These are phyloP conservation scores for Citrus mangshanensis DNA, from an alignment of 345 rosid species.

Conservation along the genomic window DNA sequence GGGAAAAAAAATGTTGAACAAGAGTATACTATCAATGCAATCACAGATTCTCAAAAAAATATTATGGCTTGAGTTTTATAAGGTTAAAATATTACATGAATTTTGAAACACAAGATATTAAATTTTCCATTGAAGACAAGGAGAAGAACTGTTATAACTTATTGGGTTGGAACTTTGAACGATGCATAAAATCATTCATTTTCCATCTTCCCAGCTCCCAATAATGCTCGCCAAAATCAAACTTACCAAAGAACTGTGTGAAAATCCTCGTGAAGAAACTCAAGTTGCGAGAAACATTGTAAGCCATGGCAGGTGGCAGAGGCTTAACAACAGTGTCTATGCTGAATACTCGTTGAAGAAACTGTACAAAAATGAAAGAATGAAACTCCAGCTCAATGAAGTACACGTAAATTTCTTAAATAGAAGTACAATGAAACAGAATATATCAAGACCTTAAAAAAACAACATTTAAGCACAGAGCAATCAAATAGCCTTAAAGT, in stretches of 20 bases:
- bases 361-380: slow-evolving; percentile 41
- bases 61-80: neutral
- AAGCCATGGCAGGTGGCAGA: slow-evolving; percentile 90
- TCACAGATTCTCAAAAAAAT: neutral
- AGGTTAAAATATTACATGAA: neutral
- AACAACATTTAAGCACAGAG: neutral
- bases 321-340: slow-evolving; percentile 95
- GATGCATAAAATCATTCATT: neutral
- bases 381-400: neutral
- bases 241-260: slow-evolving; percentile 95
- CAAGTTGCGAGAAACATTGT: slow-evolving; percentile 86
- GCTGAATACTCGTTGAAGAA: slow-evolving; percentile 83
- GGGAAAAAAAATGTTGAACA: neutral
- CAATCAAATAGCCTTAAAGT: neutral
- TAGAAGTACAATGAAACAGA: neutral
- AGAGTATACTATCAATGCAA: neutral
- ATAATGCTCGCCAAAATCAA: neutral
- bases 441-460: neutral
- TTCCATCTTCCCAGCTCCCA: neutral
- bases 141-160: neutral
- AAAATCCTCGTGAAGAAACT: slow-evolving; percentile 94
- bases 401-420: neutral
- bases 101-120: neutral
- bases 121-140: neutral
- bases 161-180: neutral